Evolutionary conservation across 1,284 basidiomycete species (phyloP), one percentile per base, ranked within the genome.

Genomic region (Phaffia rhodozyma): DNA sequence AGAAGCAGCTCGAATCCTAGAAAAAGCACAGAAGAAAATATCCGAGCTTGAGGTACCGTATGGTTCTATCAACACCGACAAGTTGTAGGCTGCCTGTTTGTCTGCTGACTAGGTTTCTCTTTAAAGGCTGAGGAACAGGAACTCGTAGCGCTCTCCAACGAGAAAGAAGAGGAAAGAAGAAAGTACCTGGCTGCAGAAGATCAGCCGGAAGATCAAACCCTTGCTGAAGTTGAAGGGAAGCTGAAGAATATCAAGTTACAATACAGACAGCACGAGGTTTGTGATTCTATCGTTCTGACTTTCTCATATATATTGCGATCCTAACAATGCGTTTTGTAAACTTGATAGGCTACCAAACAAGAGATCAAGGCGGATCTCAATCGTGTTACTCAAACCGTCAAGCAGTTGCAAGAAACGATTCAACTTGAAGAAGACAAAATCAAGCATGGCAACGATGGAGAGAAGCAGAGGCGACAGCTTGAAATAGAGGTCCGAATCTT

Each of bases 401-500:
- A 67, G 55, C 59, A 67, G 9, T 34, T 55, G 5, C 48, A 59
- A 30, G 54, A 47, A 34, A 55, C 56, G 38, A 49, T 52, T 25
- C 27, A 48, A 11, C 34, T 34, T 6, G 66, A 65, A 30, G 55
- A 60, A 9, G 34, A 51, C 6, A 23, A 38, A 23, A 32, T 49
- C 34, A 56, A 21, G 20, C 55, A 43, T 34, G 55, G 51, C 47
- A 60, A 59, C 38, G 65, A 66, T 20, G 67, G 69, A 20, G 59
- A 68, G 55, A 70, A 71, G 38, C 62, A 58, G 25, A 64, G 64
- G 50, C 62, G 66, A 13, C 67, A 71, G 54, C 43, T 64, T 47
- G 67, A 68, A 23, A 59, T 71, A 25, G 58, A 67, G n/a, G 56
- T 55, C 5, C 34, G 64, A n/a, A 30, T 23, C 16, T 50, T 21